Evolutionary conservation across 148 eudicot species (phyloP), one percentile per base, ranked within the genome.

Genomic region (Chenopodium suecicum): DNA sequence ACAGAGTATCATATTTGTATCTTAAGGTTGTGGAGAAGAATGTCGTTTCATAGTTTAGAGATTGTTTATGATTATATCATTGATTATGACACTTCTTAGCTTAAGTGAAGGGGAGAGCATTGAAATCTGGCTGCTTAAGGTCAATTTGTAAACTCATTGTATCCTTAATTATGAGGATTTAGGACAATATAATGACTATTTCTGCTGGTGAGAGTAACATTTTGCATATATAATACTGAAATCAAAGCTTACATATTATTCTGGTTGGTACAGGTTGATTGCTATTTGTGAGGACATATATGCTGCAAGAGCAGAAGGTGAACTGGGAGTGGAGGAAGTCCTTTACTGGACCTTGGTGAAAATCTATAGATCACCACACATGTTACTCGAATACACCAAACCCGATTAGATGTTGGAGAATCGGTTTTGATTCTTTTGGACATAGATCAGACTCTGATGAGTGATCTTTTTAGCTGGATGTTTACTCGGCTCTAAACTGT

Each of bases 231-330:
- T 25, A 32, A 54, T 54, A 71, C 44, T 25, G 29, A 60, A 72
- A 50, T 67, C 22, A 52, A 56, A 65, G 25, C 1, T 41, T 44
- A 65, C 68, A 23, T 41, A 41, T 41, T 81, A 41, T 37, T 52
- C 32, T 76, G 83, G n/a, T 86, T 76, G 83, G n/a, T 86, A 69
- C 84, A 94, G 98, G 91, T 88, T 94, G 88, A 92, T 92, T 44
- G 97, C 98, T 72, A 94, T 96, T 25, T 92, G 97, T 79, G 98
- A 96, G 85, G 99, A 92, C 86, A 91, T 96, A 82, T 96, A 94
- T 83, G 99, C 99, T 79, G 99, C 98, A 82, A 85, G 99, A 91
- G 99, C 98, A 74, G 99, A 96, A 83, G 97, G 99, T 37, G 98
- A 94, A 82, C 92, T 96, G 70, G 98, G 91, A 86, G 94, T 96